These are phyloP conservation scores for Tolypocladium inflatum DNA, from an alignment of 2,329 filamentous ascomycete species.

Conservation along the genomic window DNA sequence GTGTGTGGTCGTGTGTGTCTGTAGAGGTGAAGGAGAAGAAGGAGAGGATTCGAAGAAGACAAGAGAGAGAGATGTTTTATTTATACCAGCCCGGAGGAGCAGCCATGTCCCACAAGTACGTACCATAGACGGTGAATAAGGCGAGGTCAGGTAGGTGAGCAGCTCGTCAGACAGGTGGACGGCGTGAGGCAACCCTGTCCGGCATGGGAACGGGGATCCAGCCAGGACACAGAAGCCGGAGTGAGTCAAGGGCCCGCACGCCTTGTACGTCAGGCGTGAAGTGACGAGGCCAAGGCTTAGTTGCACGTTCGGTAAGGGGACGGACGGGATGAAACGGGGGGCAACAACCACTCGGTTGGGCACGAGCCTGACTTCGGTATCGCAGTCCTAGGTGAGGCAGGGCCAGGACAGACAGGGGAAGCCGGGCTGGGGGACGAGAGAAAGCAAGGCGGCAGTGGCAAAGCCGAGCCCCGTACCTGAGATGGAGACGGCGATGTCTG, in stretches of 20 bases:
- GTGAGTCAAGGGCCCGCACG: constrained; percentile 3
- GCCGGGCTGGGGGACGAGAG: not conserved
- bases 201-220: not conserved
- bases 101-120: not conserved
- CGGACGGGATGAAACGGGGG: not conserved
- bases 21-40: not conserved
- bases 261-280: not conserved
- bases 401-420: not conserved
- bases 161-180: not conserved
- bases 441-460: not conserved
- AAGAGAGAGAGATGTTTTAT: not conserved
- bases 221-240: not conserved
- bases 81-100: not conserved
- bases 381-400: not conserved
- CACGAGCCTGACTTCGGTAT: not conserved
- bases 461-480: not conserved
- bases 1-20: not conserved
- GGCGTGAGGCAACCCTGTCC: constrained; percentile 1
- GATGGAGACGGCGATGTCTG: not conserved
- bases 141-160: not conserved
- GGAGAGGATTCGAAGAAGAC: not conserved
- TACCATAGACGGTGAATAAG: not conserved
- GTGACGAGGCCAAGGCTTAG: not conserved
- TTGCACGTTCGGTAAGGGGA: not conserved
- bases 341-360: not conserved